A percentile compares a stretch with the other conserved stretches of the same genome.
phyloP scores from a whole-genome alignment of 169 alveolate genomes.

The Plasmodium ovale region DNA sequence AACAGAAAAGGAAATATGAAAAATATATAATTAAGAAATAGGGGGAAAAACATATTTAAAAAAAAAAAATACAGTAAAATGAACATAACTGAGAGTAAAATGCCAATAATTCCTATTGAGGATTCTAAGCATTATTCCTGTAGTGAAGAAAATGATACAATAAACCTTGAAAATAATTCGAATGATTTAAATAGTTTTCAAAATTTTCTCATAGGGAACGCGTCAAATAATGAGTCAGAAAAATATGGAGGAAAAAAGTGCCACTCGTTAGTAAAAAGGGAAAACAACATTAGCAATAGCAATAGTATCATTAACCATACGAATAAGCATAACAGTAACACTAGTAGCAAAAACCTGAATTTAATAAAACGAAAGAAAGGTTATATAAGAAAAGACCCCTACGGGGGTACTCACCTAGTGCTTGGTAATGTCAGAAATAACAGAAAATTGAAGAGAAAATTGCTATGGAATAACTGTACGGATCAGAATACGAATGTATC shows the following conservation, averaged over 20 bases:
- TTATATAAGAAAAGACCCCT: conserved; percentile 32
- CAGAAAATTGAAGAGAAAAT: conserved; percentile 24
- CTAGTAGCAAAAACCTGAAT: conserved; percentile 9
- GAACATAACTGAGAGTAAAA: conserved; percentile 30
- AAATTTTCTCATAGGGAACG: conserved; percentile 38
- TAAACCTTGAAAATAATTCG: conserved; percentile 58
- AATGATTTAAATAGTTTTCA: conserved; percentile 53
- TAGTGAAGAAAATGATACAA: conserved; percentile 72
- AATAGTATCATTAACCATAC: background rate
- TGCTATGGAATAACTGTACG: conserved; percentile 5
- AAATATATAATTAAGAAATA: background rate
- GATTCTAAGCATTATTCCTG: conserved; percentile 50
- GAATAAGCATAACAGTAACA: background rate
- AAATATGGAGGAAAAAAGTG: conserved; percentile 12
- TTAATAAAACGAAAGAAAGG: conserved; percentile 43
- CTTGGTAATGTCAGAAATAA: conserved; percentile 14
- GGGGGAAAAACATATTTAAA: background rate
- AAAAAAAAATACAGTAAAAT: conserved; percentile 9
- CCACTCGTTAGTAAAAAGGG: conserved; percentile 45
- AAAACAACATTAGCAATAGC: background rate
- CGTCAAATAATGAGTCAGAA: conserved; percentile 4
- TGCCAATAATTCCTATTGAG: conserved; percentile 54
- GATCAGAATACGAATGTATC: conserved; percentile 62
- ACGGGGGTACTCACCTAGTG: conserved; percentile 29
- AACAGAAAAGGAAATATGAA: conserved; percentile 7